phyloP scores from a whole-genome alignment of 768 basidiomycete genomes.

The Collybia nuda region DNA sequence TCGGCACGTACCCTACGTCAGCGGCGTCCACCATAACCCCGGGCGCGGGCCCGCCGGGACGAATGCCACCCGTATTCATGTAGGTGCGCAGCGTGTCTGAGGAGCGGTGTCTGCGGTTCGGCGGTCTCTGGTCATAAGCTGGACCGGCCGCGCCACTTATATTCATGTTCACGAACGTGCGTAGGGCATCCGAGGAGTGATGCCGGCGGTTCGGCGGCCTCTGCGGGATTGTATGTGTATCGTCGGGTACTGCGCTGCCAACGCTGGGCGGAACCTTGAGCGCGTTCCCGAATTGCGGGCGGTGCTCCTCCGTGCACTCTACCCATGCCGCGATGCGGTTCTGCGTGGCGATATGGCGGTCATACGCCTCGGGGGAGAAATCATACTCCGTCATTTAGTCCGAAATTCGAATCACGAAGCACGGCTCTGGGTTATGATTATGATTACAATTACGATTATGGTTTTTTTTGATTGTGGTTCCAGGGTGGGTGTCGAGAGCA shows the following conservation, averaged over 20 bases:
- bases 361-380: slow-evolving; percentile 47
- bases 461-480: too few species aligned
- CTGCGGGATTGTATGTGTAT: background rate
- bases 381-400: slow-evolving; percentile 46
- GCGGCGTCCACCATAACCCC: too few species aligned
- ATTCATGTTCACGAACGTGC: background rate
- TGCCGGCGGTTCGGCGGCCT: background rate
- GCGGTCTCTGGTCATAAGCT: background rate
- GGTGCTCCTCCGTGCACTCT: slow-evolving; percentile 25
- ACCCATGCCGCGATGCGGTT: slow-evolving; percentile 43
- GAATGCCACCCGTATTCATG: too few species aligned
- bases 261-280: slow-evolving; percentile 4
- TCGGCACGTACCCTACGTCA: background rate
- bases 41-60: background rate
- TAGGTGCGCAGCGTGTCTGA: too few species aligned
- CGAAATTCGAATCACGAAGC: too few species aligned
- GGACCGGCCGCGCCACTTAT: background rate
- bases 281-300: slow-evolving; percentile 13
- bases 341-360: slow-evolving; percentile 39
- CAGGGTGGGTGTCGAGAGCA: too few species aligned
- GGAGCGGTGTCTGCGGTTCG: background rate
- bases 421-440: background rate
- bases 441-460: too few species aligned
- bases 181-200: background rate
- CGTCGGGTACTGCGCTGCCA: background rate